Percentiles rank a stretch among this genome's conserved stretches.
phyloP scores from a whole-genome alignment of 176 grass and related monocot genomes.

The Oryza meridionalis region DNA sequence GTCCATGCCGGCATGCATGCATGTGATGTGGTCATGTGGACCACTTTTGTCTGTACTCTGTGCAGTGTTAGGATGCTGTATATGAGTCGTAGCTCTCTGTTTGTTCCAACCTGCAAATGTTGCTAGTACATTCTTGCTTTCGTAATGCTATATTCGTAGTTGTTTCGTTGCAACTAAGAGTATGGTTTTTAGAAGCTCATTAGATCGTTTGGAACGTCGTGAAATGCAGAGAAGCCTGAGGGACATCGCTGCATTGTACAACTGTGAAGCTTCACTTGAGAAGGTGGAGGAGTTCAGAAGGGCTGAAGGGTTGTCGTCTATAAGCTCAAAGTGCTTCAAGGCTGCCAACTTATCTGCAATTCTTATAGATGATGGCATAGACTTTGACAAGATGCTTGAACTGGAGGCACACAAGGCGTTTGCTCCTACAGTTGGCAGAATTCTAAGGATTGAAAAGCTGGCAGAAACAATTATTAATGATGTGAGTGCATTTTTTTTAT shows the following conservation, averaged over 20 bases:
- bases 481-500: constrained; percentile 55
- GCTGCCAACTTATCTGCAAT: constrained; percentile 81
- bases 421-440: constrained; percentile 69
- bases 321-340: constrained; percentile 74
- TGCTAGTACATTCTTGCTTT: not conserved
- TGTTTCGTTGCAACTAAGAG: not conserved
- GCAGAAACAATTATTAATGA: constrained; percentile 93
- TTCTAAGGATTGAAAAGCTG: constrained; percentile 80
- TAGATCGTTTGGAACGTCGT: constrained; percentile 8
- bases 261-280: constrained; percentile 62
- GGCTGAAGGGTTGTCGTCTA: constrained; percentile 58
- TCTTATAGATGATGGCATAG: constrained; percentile 79
- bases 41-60: not conserved
- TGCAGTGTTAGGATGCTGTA: constrained; percentile 8
- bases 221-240: constrained; percentile 85
- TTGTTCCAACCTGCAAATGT: constrained; percentile 10
- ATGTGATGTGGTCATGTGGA: constrained; percentile 40
- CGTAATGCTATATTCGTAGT: not conserved
- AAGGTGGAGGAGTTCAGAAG: constrained; percentile 77
- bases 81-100: not conserved
- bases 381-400: constrained; percentile 80
- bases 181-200: constrained; percentile 29
- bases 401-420: constrained; percentile 72
- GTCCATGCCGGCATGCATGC: constrained; percentile 35
- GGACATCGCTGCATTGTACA: constrained; percentile 78